These are phyloP conservation scores for Fusarium liriodendri DNA, from an alignment of 2,329 filamentous ascomycete genomes.

Conservation along the genomic window DNA sequence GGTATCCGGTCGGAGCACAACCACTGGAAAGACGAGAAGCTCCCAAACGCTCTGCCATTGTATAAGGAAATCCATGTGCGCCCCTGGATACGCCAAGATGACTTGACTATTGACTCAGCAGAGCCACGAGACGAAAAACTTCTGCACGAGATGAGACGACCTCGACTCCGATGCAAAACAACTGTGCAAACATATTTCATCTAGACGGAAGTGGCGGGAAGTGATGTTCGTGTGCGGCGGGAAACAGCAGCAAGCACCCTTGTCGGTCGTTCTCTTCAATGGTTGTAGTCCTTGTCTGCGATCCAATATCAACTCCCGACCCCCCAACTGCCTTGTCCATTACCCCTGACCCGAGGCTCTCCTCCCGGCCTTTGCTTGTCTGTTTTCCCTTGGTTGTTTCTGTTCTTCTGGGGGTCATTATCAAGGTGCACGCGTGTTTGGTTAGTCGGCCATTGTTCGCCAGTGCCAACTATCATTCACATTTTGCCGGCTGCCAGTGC, in stretches of 20 bases:
- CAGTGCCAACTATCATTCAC: constrained; percentile 10
- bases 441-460: constrained; percentile 6
- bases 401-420: neutral
- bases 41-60: neutral
- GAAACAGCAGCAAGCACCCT: constrained; percentile 37
- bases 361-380: neutral
- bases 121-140: neutral
- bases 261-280: constrained; percentile 11
- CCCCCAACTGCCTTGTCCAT: neutral
- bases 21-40: neutral
- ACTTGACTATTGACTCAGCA: neutral
- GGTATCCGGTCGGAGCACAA: neutral
- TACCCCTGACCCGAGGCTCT: neutral
- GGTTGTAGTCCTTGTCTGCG: constrained; percentile 8
- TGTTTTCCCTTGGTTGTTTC: neutral
- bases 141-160: neutral
- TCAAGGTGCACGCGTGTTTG: neutral
- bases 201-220: constrained; percentile 11
- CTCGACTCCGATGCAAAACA: neutral
- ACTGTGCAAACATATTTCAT: constrained; percentile 10
- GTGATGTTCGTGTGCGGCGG: constrained; percentile 30
- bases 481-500: constrained; percentile 7
- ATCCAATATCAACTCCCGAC: neutral
- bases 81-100: neutral
- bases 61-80: neutral